Evolutionary conservation across 306 rosid species (phyloP), one percentile per base, ranked within the genome.

Genomic region (Vigna angularis): DNA sequence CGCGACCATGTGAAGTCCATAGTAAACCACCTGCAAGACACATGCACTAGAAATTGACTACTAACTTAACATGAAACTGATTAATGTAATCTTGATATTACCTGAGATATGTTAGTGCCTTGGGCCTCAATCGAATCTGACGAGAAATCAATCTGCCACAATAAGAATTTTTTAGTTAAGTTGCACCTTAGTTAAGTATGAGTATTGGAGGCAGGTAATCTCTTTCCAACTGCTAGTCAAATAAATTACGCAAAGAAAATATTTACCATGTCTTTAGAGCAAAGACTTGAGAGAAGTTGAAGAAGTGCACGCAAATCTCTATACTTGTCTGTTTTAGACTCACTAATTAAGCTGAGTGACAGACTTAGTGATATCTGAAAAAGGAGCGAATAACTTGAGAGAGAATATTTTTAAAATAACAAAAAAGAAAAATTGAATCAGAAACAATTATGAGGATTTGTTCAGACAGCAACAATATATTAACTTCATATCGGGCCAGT

Each of bases 261-360:
- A 34, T 59, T 66, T 83, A 94, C 98, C 90, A 94, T 86, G 88
- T 94, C 97, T 85, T 90, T 94, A 47, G 97, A 94, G 77, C 98
- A 94, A 75, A 94, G 97, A 79, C 85, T 88, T 70, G 95, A 90
- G 66, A 94, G 97, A 86, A 94, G 98, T 66, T 92, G 98, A 82
- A 94, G 97, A 87, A 94, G 97, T 66, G 98, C 98, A 61, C 97
- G 97, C 81, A 94, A 85, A 84, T 94, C 98, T 88, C 87, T 92
- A 81, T 94, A 94, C 86, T 89, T 88, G 49, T 92, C 97, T 24
- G 92, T 90, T 79, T 90, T 86, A 51, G 92, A 97, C 89, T 94
- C 98, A 79, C 75, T 87, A 66, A 81, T 88, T 82, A 94, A 82
- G 84, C 88, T 89, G 92, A 88, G 88, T 61, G 98, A 94, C 82